Percentiles rank a stretch among this genome's conserved stretches.
Conservation (phyloP, 192 early-diverging fungal genomes). For the Entrophospora sp. region DNA sequence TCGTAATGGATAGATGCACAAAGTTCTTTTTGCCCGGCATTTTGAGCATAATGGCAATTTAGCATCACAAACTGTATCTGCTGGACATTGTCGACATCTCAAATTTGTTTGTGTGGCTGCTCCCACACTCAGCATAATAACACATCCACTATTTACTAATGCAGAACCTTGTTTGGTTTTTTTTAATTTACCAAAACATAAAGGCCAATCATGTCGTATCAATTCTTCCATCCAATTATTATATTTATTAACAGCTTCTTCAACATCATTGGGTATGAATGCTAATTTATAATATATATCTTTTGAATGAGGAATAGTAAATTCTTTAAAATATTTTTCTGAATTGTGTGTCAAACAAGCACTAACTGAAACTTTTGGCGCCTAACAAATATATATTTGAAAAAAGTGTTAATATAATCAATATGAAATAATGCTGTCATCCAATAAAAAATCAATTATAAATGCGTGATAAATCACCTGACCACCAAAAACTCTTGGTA, state of each 20-base stretch:
- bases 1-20: constrained; percentile 17
- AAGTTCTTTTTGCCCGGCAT: constrained; percentile 6
- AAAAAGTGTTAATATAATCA: background rate
- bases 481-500: constrained; percentile 78
- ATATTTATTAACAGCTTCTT: constrained; percentile 61
- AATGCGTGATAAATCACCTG: constrained; percentile 65
- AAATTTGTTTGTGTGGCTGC: constrained; percentile 7
- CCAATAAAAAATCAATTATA: background rate
- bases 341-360: constrained; percentile 69
- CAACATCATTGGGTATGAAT: constrained; percentile 74
- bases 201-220: constrained; percentile 70
- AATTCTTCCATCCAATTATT: constrained; percentile 64
- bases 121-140: constrained; percentile 15
- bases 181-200: constrained; percentile 66
- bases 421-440: background rate
- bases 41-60: constrained; percentile 15
- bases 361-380: constrained; percentile 69
- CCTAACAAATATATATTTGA: too few species aligned
- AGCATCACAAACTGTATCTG: constrained; percentile 12
- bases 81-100: constrained; percentile 8
- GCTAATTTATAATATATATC: constrained; percentile 71
- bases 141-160: background rate
- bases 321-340: constrained; percentile 65
- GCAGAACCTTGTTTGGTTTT: constrained; percentile 8
- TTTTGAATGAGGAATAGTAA: constrained; percentile 53